Base-by-base conservation (phyloP, 2,329 filamentous ascomycete genomes). In the Cladobotryum protrusum region DNA sequence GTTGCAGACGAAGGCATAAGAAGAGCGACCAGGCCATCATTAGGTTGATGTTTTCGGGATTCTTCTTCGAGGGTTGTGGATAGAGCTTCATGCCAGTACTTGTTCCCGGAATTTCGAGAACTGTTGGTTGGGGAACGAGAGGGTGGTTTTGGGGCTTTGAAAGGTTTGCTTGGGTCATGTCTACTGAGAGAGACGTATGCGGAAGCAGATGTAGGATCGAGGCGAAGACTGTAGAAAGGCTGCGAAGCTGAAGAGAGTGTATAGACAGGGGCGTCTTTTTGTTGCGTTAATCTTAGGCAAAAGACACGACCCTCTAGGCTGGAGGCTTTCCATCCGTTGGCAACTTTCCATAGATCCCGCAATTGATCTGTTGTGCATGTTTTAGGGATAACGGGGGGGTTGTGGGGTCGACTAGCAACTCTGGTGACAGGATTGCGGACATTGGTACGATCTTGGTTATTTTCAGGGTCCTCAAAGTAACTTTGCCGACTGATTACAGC, bases 311-410 rank as follows among this genome's bases (percentile, higher is more conserved):
- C 81, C 60, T 85, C 80, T 3, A 75, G 73, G 1, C 72, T 63
- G 0, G 81, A 77, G 2, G 83, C 83, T 59, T 79, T 75, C 81
- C 81, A 87, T 12, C 85, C 85, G 61, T 87, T 87, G 52, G 80
- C 73, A 0, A 82, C 82, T 58, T 85, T 81, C 85, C 85, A 88
- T 8, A 86, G 74, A 45, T 75, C 75, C 56, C 79, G 79, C 34
- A 87, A 74, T 54, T 86, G 77, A 41, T 83, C 79, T 1, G 76
- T 82, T 0, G 78, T 76, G 60, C 74, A 79, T 4, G 78, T 71
- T 1, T 71, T 67, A 11, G 78, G 76, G 15, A 75, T 69, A 1
- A 67, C 55, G 0, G 76, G 72, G 0, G 75, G 69, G 29, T 75
- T 71, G 15, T 40, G 45, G 9, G 48, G n/a, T 42, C 67, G 62